Evolutionary conservation across 257 asterid species (phyloP), one percentile per base, ranked within the genome.

Genomic region (Lavandula angustifolia): DNA sequence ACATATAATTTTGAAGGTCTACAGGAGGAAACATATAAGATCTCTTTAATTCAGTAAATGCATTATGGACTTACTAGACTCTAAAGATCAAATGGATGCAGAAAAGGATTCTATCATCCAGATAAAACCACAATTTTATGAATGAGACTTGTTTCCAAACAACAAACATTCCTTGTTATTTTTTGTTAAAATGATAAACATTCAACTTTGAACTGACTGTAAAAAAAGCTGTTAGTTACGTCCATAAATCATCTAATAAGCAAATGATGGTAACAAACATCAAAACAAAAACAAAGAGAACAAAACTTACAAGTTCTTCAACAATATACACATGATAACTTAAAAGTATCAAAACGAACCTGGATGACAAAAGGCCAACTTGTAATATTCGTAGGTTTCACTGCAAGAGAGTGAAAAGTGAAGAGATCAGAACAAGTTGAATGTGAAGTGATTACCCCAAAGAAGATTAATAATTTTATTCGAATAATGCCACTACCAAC

Each of bases 311-410:
- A 32, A 65, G 27, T 59, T 48, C 63, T 73, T 52, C 66, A 59
- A 38, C 52, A 12, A 69, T 51, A 17, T 27, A n/a, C 38, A 17
- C 44, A 31, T 31, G 53, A 57, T 4, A 4, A 14, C 48, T 53
- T 64, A 60, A 59, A 38, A 73, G 73, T 68, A 75, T 65, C 76
- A 54, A 57, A 53, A 77, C 89, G 77, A 64, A 92, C 98, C 98
- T 92, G 95, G 95, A 64, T 9, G 85, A 85, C 97, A 92, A 85
- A 89, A 92, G 73, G 91, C 78, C 79, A 92, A 67, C 81, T 87
- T 84, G 75, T 89, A 92, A 76, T 82, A 89, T 66, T 76, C 77
- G 83, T 89, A 89, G 49, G 96, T 89, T 78, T 92, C 97, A 66
- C 97, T 92, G 97, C 97, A 92, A 79, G 76, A 73, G 70, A 18